These are phyloP conservation scores for Mycosarcoma maydis DNA, from an alignment of 1,284 basidiomycete genomes.

Conservation along the genomic window DNA sequence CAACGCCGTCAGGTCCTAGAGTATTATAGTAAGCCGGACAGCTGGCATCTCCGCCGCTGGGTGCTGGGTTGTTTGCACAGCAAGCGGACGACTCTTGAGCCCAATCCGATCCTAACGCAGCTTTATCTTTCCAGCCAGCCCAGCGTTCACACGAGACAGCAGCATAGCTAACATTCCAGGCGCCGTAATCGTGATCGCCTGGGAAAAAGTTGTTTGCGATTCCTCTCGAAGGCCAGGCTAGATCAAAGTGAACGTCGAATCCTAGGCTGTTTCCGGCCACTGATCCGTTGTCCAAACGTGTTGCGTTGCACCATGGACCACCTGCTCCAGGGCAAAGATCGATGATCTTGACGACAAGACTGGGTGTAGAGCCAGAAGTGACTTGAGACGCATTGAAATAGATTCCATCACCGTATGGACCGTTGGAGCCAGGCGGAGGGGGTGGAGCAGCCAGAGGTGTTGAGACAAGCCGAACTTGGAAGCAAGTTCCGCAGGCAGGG, in stretches of 20 bases:
- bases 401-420: conserved; percentile 46
- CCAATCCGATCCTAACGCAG: conserved; percentile 55
- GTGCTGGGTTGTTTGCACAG: conserved; percentile 44
- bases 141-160: conserved; percentile 50
- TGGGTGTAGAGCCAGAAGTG: conserved; percentile 31
- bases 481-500: conserved; percentile 52
- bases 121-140: conserved; percentile 45
- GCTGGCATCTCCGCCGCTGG: conserved; percentile 21
- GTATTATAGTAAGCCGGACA: conserved; percentile 51
- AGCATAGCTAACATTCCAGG: conserved; percentile 49
- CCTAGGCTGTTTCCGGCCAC: conserved; percentile 44
- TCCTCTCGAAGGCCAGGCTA: conserved; percentile 53
- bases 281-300: conserved; percentile 16
- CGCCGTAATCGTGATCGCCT: conserved; percentile 53
- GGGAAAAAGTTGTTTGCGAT: conserved; percentile 54
- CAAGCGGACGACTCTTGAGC: conserved; percentile 49
- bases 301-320: conserved; percentile 53
- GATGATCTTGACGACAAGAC: conserved; percentile 53
- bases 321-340: conserved; percentile 51
- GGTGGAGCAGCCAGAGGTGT: conserved; percentile 47
- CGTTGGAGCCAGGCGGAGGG: conserved; percentile 14
- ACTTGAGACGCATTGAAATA: conserved; percentile 26
- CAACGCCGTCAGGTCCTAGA: conserved; percentile 13
- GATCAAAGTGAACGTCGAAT: conserved; percentile 55
- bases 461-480: conserved; percentile 41